These are phyloP conservation scores for Fusarium continuum DNA, from an alignment of 2,329 filamentous ascomycete species.

Conservation along the genomic window DNA sequence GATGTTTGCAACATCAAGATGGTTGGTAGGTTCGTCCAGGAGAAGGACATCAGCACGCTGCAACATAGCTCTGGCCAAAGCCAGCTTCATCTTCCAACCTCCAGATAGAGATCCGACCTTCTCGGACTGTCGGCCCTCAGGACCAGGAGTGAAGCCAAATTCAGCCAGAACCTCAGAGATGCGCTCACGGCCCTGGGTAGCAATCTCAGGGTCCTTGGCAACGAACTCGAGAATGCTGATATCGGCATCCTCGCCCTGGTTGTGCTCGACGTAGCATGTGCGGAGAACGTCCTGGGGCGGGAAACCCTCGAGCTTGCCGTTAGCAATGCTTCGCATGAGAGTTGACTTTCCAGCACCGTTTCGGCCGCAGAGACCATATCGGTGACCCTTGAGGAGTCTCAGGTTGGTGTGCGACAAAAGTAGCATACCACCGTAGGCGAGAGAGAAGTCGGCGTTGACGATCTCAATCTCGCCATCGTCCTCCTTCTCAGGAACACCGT, in stretches of 20 bases:
- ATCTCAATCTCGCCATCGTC: conserved; percentile 95
- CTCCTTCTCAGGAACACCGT: conserved; percentile 83
- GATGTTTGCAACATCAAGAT: conserved; percentile 95
- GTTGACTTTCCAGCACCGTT: conserved; percentile 99
- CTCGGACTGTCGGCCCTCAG: conserved; percentile 86
- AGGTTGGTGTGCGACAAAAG: conserved; percentile 96
- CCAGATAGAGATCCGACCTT: conserved; percentile 94
- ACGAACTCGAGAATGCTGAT: conserved; percentile 96
- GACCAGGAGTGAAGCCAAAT: conserved; percentile 92
- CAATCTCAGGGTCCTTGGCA: conserved; percentile 86
- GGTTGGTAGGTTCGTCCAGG: conserved; percentile 98
- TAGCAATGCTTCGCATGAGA: conserved; percentile 94
- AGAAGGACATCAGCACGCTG: conserved; percentile 95
- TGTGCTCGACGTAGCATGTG: conserved; percentile 99
- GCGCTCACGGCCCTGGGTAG: conserved; percentile 78
- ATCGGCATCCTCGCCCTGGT: conserved; percentile 97
- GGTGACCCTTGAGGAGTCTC: conserved; percentile 92
- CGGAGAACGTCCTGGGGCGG: conserved; percentile 90
- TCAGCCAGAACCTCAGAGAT: conserved; percentile 87
- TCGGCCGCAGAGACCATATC: conserved; percentile 95
- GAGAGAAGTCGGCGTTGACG: conserved; percentile 96
- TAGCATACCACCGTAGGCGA: conserved; percentile 98
- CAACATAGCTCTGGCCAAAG: conserved; percentile 94
- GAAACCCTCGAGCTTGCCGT: conserved; percentile 96
- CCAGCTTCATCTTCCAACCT: conserved; percentile 99